Evolutionary conservation across 2,329 filamentous ascomycete species (phyloP), one percentile per base, ranked within the genome.

Genomic region (Aquanectria penicillioides): DNA sequence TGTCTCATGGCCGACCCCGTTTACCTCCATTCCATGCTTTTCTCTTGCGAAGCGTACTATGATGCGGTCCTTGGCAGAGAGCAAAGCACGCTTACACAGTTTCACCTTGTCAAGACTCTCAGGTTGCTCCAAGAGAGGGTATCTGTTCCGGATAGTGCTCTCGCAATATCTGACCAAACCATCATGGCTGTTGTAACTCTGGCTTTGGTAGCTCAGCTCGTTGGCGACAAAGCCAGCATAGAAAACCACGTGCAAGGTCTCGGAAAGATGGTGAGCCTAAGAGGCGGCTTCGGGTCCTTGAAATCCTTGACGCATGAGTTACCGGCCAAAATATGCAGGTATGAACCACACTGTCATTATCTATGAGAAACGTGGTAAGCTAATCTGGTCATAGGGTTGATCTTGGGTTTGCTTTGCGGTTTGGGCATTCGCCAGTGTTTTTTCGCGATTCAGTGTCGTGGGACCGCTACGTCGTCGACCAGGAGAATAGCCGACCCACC

Each of bases 301-400:
- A 52, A 47, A 6, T 65, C 59, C 11, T 62, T 63, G 23, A 67
- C 64, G 6, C 43, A 60, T 6, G 57, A 64, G 9, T 12, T 68
- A 1, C 65, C 63, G 0, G 59, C 63, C 22, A 68, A 68, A 8
- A 64, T 67, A 0, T 68, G 65, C 59, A 64, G 66, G 65, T 64
- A 5, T 50, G 41, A n/a, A n/a, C n/a, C n/a, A n/a, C n/a, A n/a
- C n/a, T n/a, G n/a, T n/a, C n/a, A n/a, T n/a, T n/a, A n/a, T n/a
- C n/a, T n/a, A n/a, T n/a, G n/a, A n/a, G n/a, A n/a, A n/a, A n/a
- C n/a, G n/a, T 17, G 17, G 6, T 13, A 6, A 18, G 5, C 3
- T 44, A 47, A 5, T 50, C 18, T 7, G 5, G 12, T 3, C 0
- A 1, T 6, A 67, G 64, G 25, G 64, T 67, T 4, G 64, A 67